A percentile compares a stretch with the other conserved stretches of the same genome.
phyloP scores from a whole-genome alignment of 2,329 filamentous ascomycete genomes.

The Leptographium radiaticola region DNA sequence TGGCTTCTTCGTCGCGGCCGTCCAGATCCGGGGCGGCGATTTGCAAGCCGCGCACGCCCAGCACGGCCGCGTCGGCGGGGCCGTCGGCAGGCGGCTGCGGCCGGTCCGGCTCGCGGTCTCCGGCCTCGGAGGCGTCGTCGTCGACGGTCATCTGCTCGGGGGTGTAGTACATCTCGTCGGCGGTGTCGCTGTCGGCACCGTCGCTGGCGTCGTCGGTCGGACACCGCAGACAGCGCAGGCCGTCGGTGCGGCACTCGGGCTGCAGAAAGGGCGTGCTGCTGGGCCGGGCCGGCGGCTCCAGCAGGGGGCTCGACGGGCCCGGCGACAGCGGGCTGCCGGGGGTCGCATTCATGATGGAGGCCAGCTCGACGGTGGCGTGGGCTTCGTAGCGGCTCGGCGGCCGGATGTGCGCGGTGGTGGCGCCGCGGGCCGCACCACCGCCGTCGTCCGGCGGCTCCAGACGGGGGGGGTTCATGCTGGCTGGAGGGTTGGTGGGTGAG shows the following conservation, averaged over 20 bases:
- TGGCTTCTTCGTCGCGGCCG: background rate
- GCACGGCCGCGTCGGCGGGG: background rate
- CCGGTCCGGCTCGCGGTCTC: conserved; percentile 13
- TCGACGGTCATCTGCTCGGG: background rate
- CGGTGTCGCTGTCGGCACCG: conserved; percentile 6
- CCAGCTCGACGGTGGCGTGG: conserved; percentile 26
- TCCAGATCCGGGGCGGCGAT: background rate
- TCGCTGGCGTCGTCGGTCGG: conserved; percentile 19
- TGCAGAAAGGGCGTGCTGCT: conserved; percentile 49
- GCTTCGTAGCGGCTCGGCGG: conserved; percentile 21
- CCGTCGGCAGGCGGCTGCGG: conserved; percentile 5
- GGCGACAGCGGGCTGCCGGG: conserved; percentile 45
- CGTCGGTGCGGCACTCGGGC: conserved; percentile 33
- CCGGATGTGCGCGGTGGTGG: conserved; percentile 4
- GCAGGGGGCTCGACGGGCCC: conserved; percentile 37
- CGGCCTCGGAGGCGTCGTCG: background rate
- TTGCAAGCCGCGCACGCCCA: background rate
- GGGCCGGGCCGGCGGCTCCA: conserved; percentile 37
- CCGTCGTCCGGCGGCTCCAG: too few relatives aligned
- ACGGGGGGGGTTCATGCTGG: too few relatives aligned
- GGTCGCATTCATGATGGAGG: conserved; percentile 30
- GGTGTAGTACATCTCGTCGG: background rate
- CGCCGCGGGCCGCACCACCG: background rate
- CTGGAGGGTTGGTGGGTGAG: conserved; percentile 6
- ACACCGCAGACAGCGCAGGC: conserved; percentile 27